These are phyloP conservation scores for Phytophthora foliorum DNA, from an alignment of 352 stramenopile species.

Conservation along the genomic window DNA sequence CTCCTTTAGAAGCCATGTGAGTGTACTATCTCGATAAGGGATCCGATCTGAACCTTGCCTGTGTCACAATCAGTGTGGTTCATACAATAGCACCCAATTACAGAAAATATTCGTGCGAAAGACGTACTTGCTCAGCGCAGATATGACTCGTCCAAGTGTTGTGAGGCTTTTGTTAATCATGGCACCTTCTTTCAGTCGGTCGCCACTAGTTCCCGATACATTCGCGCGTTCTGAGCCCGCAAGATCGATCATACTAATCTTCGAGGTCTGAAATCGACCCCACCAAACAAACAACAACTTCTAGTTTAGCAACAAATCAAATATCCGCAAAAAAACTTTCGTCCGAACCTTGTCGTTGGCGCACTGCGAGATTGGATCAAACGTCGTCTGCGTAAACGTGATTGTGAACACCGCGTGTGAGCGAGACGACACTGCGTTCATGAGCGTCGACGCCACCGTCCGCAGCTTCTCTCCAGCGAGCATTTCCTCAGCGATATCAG, in stretches of 20 bases:
- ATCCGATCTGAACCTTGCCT: conserved; percentile 69
- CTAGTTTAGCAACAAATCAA: neutral
- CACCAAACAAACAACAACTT: neutral
- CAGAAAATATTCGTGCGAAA: neutral
- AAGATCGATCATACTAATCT: conserved; percentile 90
- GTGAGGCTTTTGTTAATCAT: conserved; percentile 95
- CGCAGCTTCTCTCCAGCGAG: conserved; percentile 94
- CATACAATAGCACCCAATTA: neutral
- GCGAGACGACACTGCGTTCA: conserved; percentile 97
- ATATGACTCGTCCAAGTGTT: conserved; percentile 91
- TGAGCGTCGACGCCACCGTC: conserved; percentile 95
- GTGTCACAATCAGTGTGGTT: conserved; percentile 1
- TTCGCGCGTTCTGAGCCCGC: conserved; percentile 86
- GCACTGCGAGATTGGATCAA: conserved; percentile 66
- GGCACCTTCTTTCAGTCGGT: conserved; percentile 91
- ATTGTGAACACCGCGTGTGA: conserved; percentile 98
- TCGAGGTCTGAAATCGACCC: conserved; percentile 63
- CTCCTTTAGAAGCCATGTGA: conserved; percentile 91
- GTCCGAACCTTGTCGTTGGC: conserved; percentile 69
- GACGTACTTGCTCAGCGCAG: conserved; percentile 77
- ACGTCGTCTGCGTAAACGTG: conserved; percentile 86
- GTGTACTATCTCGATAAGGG: conserved; percentile 87
- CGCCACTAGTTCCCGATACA: conserved; percentile 82
- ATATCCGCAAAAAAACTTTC: neutral
- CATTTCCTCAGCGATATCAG: conserved; percentile 84